Evolutionary conservation across 768 basidiomycete species (phyloP).

Genomic region (Lactarius indigo): DNA sequence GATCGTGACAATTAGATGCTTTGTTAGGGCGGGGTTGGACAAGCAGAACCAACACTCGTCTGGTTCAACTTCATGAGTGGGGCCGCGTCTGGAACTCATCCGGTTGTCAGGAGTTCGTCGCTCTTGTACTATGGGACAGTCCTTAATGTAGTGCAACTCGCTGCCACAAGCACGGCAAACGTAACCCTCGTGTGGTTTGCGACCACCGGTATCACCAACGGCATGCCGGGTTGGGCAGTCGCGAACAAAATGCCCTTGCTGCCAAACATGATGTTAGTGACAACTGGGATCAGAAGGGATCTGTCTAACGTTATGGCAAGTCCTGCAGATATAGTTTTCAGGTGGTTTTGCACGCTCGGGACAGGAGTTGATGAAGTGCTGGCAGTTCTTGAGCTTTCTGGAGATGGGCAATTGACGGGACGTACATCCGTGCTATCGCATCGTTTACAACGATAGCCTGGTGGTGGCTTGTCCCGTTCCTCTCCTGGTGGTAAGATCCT

Average conservation of each 20-base stretch:
- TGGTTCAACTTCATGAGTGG: slow-evolving; percentile 76
- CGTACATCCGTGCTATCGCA: slow-evolving; percentile 73
- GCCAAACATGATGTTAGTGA: slow-evolving; percentile 13
- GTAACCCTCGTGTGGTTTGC: slow-evolving; percentile 81
- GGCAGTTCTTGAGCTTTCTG: neutral
- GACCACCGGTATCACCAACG: slow-evolving; percentile 77
- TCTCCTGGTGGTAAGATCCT: slow-evolving; percentile 25
- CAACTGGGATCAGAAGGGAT: neutral
- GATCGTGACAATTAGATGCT: slow-evolving; percentile 93
- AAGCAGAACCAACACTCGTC: slow-evolving; percentile 99
- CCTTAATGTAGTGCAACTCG: slow-evolving; percentile 79
- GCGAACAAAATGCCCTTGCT: slow-evolving; percentile 83
- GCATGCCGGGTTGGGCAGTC: slow-evolving; percentile 83
- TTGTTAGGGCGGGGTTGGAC: slow-evolving; percentile 89
- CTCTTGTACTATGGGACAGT: slow-evolving; percentile 73
- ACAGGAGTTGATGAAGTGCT: slow-evolving; percentile 79
- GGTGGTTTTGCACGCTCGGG: slow-evolving; percentile 73
- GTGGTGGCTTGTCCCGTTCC: slow-evolving; percentile 55
- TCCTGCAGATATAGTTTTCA: slow-evolving; percentile 83
- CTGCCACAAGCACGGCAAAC: slow-evolving; percentile 90
- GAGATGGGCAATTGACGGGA: neutral
- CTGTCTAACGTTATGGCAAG: slow-evolving; percentile 63
- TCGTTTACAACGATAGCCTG: slow-evolving; percentile 72
- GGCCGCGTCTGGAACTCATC: slow-evolving; percentile 44
- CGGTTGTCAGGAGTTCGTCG: slow-evolving; percentile 37